phyloP scores from a whole-genome alignment of 1,139 yeast genomes.

The Blastobotrys arbuscula region DNA sequence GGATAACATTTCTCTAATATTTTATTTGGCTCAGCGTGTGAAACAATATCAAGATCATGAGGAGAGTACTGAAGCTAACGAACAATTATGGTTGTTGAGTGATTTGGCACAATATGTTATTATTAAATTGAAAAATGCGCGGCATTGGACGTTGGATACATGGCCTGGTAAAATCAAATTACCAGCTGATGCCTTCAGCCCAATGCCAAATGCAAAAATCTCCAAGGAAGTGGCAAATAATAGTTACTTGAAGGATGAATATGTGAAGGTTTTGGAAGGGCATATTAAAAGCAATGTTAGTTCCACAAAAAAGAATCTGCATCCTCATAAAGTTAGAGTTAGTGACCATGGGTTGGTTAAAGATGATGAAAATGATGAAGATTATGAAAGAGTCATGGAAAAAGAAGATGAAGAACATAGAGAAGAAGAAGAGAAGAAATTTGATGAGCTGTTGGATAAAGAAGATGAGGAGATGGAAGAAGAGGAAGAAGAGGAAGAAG shows the following conservation, averaged over 20 bases:
- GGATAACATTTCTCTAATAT: slow-evolving; percentile 67
- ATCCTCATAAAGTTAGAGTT: background rate
- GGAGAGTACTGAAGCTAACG: slow-evolving; percentile 23
- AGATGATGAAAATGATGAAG: slow-evolving; percentile 1
- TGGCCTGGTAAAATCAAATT: slow-evolving; percentile 77
- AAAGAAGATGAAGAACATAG: slow-evolving; percentile 12
- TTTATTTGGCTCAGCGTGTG: slow-evolving; percentile 70
- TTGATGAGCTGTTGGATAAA: background rate
- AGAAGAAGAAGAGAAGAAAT: slow-evolving; percentile 11
- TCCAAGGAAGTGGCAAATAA: slow-evolving; percentile 31
- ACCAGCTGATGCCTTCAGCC: slow-evolving; percentile 58
- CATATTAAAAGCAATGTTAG: slow-evolving; percentile 10
- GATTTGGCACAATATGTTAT: slow-evolving; percentile 68
- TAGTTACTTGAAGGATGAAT: slow-evolving; percentile 46
- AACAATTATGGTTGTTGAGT: slow-evolving; percentile 56
- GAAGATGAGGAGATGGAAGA: background rate
- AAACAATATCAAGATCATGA: slow-evolving; percentile 70
- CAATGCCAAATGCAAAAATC: slow-evolving; percentile 40
- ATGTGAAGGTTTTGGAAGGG: slow-evolving; percentile 5
- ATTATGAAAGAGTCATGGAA: slow-evolving; percentile 15
- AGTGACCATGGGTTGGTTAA: background rate
- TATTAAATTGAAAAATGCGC: slow-evolving; percentile 50
- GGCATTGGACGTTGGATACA: slow-evolving; percentile 65
- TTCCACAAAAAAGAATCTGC: slow-evolving; percentile 3
- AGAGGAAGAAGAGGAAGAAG: slow-evolving; percentile 13